A percentile compares a stretch with the other conserved stretches of the same genome.
phyloP scores from a whole-genome alignment of 2,329 filamentous ascomycete genomes.

The Xylaria hypoxylon region DNA sequence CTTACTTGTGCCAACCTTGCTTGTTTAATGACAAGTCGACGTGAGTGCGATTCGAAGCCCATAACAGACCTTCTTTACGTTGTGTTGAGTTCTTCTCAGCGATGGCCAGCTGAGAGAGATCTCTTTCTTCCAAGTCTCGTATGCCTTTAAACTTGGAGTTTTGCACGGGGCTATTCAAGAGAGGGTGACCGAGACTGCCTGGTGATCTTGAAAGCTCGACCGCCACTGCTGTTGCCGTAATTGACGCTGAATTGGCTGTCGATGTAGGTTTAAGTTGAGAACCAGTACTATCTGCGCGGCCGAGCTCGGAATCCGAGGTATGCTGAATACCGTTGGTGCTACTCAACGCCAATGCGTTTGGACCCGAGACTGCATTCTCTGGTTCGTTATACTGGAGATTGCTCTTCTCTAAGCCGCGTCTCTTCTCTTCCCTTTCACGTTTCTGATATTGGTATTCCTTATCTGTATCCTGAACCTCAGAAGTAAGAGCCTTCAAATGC shows the following conservation, averaged over 20 bases:
- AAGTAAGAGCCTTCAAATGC: constrained; percentile 87
- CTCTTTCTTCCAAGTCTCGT: constrained; percentile 89
- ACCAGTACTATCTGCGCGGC: constrained; percentile 78
- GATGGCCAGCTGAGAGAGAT: constrained; percentile 63
- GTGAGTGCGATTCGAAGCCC: constrained; percentile 93
- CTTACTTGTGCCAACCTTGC: constrained; percentile 98
- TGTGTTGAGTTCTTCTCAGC: constrained; percentile 73
- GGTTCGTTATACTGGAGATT: constrained; percentile 79
- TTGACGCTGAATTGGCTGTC: constrained; percentile 57
- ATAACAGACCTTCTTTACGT: constrained; percentile 92
- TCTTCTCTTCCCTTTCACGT: constrained; percentile 95
- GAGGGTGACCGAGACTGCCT: constrained; percentile 62
- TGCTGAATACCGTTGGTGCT: constrained; percentile 61
- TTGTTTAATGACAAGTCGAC: constrained; percentile 96
- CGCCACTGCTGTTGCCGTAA: constrained; percentile 48
- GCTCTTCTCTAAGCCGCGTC: constrained; percentile 88
- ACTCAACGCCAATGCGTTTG: constrained; percentile 51
- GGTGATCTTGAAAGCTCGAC: constrained; percentile 68
- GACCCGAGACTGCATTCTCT: constrained; percentile 64
- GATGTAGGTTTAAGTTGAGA: constrained; percentile 71
- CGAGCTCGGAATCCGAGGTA: constrained; percentile 75
- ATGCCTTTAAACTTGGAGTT: constrained; percentile 85
- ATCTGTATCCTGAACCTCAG: constrained; percentile 91
- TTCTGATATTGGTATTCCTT: constrained; percentile 97
- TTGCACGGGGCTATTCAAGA: constrained; percentile 63